These are phyloP conservation scores for Erigeron philadelphicus DNA, from an alignment of 140 eudicot species.

Conservation along the genomic window DNA sequence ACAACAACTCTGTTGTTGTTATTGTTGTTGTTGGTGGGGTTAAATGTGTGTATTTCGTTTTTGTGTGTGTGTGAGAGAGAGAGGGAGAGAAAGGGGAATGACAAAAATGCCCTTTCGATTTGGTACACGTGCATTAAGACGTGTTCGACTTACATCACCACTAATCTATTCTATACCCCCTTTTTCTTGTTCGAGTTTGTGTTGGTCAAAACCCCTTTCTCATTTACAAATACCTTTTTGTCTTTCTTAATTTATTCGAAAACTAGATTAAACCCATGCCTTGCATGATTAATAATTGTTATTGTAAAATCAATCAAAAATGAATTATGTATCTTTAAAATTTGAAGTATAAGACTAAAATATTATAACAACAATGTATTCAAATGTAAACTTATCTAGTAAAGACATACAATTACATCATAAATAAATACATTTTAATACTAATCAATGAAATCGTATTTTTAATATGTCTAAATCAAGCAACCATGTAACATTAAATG, in stretches of 20 bases:
- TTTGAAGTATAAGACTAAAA: too few species aligned
- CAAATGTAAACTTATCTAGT: too few species aligned
- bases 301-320: too few species aligned
- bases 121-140: slow-evolving; percentile 37
- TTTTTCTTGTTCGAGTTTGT: background rate
- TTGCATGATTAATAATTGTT: too few species aligned
- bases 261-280: too few species aligned
- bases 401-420: too few species aligned
- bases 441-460: too few species aligned
- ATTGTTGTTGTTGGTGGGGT: slow-evolving; percentile 12
- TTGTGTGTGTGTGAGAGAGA: background rate
- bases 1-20: background rate
- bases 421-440: too few species aligned
- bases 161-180: background rate
- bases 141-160: slow-evolving; percentile 34
- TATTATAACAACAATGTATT: too few species aligned
- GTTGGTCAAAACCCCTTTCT: background rate
- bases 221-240: background rate
- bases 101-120: slow-evolving; percentile 27
- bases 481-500: too few species aligned
- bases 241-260: background rate
- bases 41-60: background rate
- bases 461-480: too few species aligned
- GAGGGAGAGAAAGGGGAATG: slow-evolving; percentile 11
- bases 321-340: too few species aligned